phyloP scores from a whole-genome alignment of 2,329 filamentous ascomycete species.

The Ilyonectria sp. region DNA sequence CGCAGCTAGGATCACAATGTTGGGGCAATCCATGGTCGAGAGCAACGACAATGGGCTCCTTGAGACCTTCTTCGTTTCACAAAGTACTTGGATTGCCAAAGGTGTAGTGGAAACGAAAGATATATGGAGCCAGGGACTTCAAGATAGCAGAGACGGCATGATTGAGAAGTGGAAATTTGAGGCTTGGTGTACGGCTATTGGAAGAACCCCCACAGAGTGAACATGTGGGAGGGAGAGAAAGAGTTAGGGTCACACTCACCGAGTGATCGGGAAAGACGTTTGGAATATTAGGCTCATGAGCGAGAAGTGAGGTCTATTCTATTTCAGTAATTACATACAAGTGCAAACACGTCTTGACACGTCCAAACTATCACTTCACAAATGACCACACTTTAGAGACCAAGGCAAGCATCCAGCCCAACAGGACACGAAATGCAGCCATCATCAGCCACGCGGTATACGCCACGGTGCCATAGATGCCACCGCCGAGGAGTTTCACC shows the following conservation, averaged over 20 bases:
- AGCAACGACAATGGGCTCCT: neutral
- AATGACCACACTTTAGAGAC: neutral
- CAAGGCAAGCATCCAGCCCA: neutral
- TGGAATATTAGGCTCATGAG: no score
- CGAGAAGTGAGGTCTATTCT: no score
- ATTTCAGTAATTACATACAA: no score
- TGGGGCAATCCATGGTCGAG: neutral
- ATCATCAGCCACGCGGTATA: neutral
- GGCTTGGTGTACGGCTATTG: constrained; percentile 26
- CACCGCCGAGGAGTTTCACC: constrained; percentile 23
- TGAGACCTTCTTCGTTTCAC: constrained; percentile 21
- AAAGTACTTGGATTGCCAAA: constrained; percentile 29
- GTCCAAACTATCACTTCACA: no score
- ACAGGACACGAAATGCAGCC: neutral
- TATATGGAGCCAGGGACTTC: constrained; percentile 8
- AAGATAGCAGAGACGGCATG: neutral
- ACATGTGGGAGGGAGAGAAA: neutral
- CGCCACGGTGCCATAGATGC: constrained; percentile 23
- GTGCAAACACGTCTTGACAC: no score
- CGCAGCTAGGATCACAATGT: constrained; percentile 8
- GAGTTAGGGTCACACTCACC: no score
- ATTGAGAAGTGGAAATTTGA: constrained; percentile 32
- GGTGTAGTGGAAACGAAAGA: constrained; percentile 19
- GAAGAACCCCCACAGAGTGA: neutral
- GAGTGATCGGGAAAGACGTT: no score